Percentiles rank a stretch among this genome's conserved stretches.
Conservation (phyloP, 2,329 filamentous ascomycete species). For the Ilyonectria mors-panacis region DNA sequence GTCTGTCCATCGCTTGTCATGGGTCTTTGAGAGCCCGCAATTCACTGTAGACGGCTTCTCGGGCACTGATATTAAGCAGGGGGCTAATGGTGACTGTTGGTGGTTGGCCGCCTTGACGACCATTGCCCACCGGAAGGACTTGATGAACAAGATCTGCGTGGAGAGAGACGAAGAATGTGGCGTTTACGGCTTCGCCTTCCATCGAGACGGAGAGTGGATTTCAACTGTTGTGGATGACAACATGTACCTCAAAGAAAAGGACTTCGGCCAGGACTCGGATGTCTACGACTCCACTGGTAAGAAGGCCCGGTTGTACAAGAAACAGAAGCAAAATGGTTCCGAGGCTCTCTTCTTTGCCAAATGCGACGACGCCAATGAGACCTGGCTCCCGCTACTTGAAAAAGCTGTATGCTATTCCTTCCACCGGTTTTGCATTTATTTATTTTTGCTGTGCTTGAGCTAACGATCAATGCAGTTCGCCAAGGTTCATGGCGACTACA, state of each 20-base stretch:
- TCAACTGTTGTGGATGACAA: slow-evolving; percentile 82
- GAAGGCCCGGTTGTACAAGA: slow-evolving; percentile 73
- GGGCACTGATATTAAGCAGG: slow-evolving; percentile 60
- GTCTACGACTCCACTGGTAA: slow-evolving; percentile 59
- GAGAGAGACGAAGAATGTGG: slow-evolving; percentile 76
- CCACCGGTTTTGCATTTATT: background rate
- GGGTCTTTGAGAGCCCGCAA: slow-evolving; percentile 59
- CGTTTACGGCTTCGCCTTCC: slow-evolving; percentile 82
- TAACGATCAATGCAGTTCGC: slow-evolving; percentile 64
- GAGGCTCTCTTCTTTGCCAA: slow-evolving; percentile 79
- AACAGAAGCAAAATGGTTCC: slow-evolving; percentile 76
- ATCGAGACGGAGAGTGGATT: slow-evolving; percentile 80
- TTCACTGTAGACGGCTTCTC: slow-evolving; percentile 59
- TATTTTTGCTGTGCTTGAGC: background rate
- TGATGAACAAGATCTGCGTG: slow-evolving; percentile 79
- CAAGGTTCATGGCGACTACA: slow-evolving; percentile 82
- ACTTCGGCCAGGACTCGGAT: slow-evolving; percentile 59
- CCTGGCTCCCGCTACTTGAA: slow-evolving; percentile 81
- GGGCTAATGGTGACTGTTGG: slow-evolving; percentile 78
- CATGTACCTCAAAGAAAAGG: slow-evolving; percentile 49
- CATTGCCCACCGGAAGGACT: slow-evolving; percentile 74
- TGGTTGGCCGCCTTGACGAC: slow-evolving; percentile 79
- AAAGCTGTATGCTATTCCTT: slow-evolving; percentile 66
- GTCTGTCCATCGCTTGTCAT: slow-evolving; percentile 61
- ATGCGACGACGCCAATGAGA: slow-evolving; percentile 79